Evolutionary conservation across 139 green algal genomes (phyloP), one percentile per base, ranked within the genome.

Genomic region (Chlamydomonas incerta): DNA sequence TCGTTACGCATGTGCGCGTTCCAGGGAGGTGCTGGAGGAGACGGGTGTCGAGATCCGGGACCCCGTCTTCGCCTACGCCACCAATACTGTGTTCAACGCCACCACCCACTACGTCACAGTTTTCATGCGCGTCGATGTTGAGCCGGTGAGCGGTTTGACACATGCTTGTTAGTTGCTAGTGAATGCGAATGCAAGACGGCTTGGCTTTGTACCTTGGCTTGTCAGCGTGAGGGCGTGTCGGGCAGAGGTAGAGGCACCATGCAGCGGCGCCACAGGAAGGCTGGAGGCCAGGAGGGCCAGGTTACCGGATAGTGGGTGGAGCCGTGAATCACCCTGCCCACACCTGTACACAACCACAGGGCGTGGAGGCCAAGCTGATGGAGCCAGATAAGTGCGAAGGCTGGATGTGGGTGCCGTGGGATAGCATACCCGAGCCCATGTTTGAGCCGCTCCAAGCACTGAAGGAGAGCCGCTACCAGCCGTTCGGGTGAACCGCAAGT

Each of bases 71-170:
- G 79, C 72, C 17, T 86, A 85, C 13, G 77, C 87, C 9, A 80
- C 87, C 3, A 93, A 92, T 73, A 73, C 47, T 24, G 74, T 94
- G 3, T 91, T 90, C 28, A n/a, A 72, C 34, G 63, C 29, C 23
- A 67, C 75, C 0, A 72, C 60, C 13, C 93, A 95, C 72, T 94
- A 94, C 33, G 90, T 95, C 10, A 93, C 92, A 3, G 76, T 95
- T 0, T 95, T 95, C 73, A 91, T 93, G 82, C 58, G 73, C 0
- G 77, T 63, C 3, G 34, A 90, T 13, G 90, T 93, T 50, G 58
- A 74, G 11, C 35, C 71, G 37, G 90, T 90, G 20, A 28, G 83
- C 11, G n/a, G n/a, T 23, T 52, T 9, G 14, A n/a, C n/a, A n/a
- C n/a, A n/a, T n/a, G n/a, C n/a, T n/a, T n/a, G n/a, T n/a, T n/a